phyloP scores from a whole-genome alignment of 75 land plant species.

The Gnetum montanum region DNA sequence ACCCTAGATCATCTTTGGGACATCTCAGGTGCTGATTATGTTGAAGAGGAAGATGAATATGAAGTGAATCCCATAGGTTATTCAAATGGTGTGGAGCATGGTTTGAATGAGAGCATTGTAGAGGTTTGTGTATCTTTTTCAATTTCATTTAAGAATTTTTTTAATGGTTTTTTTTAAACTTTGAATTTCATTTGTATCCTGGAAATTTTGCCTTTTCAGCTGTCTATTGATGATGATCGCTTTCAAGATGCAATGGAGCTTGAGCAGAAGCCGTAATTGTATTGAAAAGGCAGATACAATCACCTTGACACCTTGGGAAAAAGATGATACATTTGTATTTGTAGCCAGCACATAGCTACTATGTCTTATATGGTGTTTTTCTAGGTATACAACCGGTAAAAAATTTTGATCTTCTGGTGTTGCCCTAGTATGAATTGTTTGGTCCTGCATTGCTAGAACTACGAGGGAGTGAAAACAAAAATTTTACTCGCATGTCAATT shows the following conservation, averaged over 20 bases:
- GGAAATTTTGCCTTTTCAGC: constrained; percentile 28
- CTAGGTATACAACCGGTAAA: no score
- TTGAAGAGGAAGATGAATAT: constrained; percentile 29
- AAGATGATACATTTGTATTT: no score
- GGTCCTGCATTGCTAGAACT: no score
- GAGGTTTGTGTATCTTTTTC: constrained; percentile 10
- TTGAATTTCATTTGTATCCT: constrained; percentile 4
- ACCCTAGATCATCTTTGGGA: background rate
- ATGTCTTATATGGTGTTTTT: no score
- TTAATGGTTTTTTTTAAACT: background rate
- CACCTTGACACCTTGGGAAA: no score
- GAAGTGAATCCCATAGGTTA: constrained; percentile 54
- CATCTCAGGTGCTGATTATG: background rate
- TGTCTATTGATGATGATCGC: constrained; percentile 67
- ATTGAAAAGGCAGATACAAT: no score
- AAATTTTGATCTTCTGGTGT: no score
- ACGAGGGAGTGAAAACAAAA: no score
- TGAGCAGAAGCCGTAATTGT: constrained; percentile 17
- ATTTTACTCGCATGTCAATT: no score
- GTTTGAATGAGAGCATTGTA: constrained; percentile 2
- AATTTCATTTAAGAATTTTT: background rate
- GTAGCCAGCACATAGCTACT: no score
- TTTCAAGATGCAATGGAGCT: constrained; percentile 93
- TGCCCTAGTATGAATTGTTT: no score
- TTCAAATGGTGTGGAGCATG: constrained; percentile 35